phyloP scores from a whole-genome alignment of 2,329 filamentous ascomycete species.

The Aspergillus persii region DNA sequence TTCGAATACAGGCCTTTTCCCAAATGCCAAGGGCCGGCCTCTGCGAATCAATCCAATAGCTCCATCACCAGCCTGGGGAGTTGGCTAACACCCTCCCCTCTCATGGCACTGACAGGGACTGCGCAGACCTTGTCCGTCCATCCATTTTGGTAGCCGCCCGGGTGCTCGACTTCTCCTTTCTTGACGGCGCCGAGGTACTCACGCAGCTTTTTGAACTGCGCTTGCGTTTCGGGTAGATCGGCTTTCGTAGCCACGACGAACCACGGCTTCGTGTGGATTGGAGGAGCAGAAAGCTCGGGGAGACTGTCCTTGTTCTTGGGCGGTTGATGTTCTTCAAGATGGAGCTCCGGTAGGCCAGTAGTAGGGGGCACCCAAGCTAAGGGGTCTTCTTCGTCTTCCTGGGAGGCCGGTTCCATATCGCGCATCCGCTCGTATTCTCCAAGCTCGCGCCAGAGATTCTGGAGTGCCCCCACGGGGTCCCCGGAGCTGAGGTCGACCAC shows the following conservation, averaged over 20 bases:
- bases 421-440: conserved; percentile 81
- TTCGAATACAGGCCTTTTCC: not conserved
- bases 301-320: conserved; percentile 24
- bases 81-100: conserved; percentile 73
- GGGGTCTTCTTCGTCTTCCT: conserved; percentile 62
- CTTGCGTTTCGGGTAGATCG: conserved; percentile 73
- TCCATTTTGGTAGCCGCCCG: conserved; percentile 67
- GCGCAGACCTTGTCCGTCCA: conserved; percentile 59
- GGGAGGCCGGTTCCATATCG: conserved; percentile 66
- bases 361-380: conserved; percentile 49
- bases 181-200: conserved; percentile 68
- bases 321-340: conserved; percentile 9
- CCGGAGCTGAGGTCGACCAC: conserved; percentile 81
- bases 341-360: conserved; percentile 23
- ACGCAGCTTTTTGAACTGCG: conserved; percentile 70
- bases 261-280: conserved; percentile 93
- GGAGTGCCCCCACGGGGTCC: conserved; percentile 74
- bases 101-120: conserved; percentile 86
- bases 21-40: not conserved
- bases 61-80: conserved; percentile 44
- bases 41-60: conserved; percentile 33
- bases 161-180: conserved; percentile 64
- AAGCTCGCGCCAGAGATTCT: conserved; percentile 86
- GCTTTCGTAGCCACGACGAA: conserved; percentile 94
- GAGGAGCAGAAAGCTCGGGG: conserved; percentile 54